Conservation (phyloP, 78 protist species). For the Cyanophora paradoxa region DNA sequence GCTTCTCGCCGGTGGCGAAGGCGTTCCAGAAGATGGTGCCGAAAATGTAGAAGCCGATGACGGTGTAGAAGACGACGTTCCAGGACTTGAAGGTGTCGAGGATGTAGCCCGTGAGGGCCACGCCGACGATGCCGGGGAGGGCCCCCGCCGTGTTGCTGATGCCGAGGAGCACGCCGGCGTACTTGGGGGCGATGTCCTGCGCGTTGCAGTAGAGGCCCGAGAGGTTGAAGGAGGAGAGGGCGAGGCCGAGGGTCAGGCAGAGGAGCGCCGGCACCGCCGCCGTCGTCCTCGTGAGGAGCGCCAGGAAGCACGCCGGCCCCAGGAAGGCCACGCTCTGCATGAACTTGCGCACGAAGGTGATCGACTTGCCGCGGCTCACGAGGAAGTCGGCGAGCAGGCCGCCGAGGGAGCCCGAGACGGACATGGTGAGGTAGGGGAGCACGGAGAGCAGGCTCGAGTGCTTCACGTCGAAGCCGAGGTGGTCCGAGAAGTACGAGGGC, state of each 20-base stretch:
- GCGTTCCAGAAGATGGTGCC: background rate
- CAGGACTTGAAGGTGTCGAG: too few species aligned
- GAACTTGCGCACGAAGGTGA: too few species aligned
- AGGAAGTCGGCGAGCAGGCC: slow-evolving; percentile 9
- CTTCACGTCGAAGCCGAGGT: slow-evolving; percentile 6
- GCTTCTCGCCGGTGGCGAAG: too few species aligned
- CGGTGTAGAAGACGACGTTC: background rate
- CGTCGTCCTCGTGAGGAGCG: too few species aligned
- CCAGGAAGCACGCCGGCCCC: too few species aligned
- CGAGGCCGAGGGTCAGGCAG: too few species aligned
- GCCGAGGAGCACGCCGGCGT: slow-evolving; percentile 17
- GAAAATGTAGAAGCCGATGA: background rate
- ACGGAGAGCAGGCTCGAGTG: slow-evolving; percentile 6
- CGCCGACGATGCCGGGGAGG: slow-evolving; percentile 15
- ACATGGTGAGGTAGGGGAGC: slow-evolving; percentile 17
- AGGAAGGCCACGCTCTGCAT: too few species aligned
- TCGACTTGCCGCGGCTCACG: too few species aligned
- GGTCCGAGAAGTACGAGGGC: slow-evolving; percentile 20
- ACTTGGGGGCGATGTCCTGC: slow-evolving; percentile 35
- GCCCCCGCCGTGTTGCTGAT: slow-evolving; percentile 24
- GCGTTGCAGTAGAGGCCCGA: slow-evolving; percentile 9
- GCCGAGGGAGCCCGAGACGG: background rate
- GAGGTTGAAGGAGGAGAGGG: too few species aligned
- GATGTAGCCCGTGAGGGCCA: too few species aligned
- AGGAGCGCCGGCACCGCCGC: too few species aligned